Evolutionary conservation across 208 protist species (phyloP).

Genomic region (Trypanosoma scelopori): DNA sequence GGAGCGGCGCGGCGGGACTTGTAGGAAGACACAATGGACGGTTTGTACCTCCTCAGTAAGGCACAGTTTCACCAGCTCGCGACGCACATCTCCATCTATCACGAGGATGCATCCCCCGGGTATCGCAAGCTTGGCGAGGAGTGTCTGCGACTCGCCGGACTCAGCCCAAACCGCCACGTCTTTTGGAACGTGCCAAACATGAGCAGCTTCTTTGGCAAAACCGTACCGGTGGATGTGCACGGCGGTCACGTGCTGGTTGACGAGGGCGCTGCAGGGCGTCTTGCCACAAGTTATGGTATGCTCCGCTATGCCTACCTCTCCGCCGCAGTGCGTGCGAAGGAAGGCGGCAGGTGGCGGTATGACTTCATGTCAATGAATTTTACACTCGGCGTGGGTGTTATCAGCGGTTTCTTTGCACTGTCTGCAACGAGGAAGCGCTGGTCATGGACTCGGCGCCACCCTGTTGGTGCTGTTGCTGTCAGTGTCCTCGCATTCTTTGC

Average conservation of each 20-base stretch:
- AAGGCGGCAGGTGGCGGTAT: conserved; percentile 77
- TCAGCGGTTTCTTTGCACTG: conserved; percentile 40
- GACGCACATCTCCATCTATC: conserved; percentile 78
- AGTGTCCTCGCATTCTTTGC: conserved; percentile 38
- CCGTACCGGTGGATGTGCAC: conserved; percentile 74
- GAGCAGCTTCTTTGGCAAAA: conserved; percentile 61
- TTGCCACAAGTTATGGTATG: conserved; percentile 63
- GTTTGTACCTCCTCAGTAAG: conserved; percentile 64
- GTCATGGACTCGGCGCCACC: conserved; percentile 67
- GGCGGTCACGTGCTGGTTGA: conserved; percentile 75
- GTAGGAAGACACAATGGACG: conserved; percentile 48
- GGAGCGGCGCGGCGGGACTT: background rate
- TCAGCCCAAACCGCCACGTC: conserved; percentile 45
- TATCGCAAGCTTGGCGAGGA: conserved; percentile 53
- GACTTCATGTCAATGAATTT: conserved; percentile 84
- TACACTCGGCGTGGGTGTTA: conserved; percentile 51
- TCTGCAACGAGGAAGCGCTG: conserved; percentile 44
- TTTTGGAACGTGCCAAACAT: conserved; percentile 81
- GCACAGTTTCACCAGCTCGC: conserved; percentile 82
- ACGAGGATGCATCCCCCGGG: conserved; percentile 60
- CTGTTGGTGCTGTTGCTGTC: conserved; percentile 45
- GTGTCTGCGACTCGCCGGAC: conserved; percentile 33
- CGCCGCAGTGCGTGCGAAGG: conserved; percentile 57
- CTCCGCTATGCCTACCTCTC: conserved; percentile 71
- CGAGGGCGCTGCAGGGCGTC: conserved; percentile 52